phyloP scores from a whole-genome alignment of 768 basidiomycete genomes.

The Cystoderma amianthinum region DNA sequence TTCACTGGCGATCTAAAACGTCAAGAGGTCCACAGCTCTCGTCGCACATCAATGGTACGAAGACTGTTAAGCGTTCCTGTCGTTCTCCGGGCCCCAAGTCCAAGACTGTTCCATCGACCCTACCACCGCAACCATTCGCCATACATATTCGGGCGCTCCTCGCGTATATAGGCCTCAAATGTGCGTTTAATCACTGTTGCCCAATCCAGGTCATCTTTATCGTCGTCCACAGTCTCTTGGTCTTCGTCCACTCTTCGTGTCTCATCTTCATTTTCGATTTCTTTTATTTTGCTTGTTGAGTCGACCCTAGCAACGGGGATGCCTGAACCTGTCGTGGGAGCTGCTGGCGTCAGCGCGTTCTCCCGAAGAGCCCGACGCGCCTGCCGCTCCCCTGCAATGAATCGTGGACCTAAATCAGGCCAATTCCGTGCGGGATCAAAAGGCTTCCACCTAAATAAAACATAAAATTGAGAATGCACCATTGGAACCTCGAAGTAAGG shows the following conservation, averaged over 20 bases:
- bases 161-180: constrained; percentile 88
- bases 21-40: no score
- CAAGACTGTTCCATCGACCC: not conserved
- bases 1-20: no score
- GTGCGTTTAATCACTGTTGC: constrained; percentile 91
- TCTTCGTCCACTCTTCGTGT: not conserved
- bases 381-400: constrained; percentile 66
- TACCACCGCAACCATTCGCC: constrained; percentile 71
- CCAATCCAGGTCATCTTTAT: constrained; percentile 85
- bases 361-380: constrained; percentile 38
- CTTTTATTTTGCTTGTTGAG: not conserved
- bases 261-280: not conserved
- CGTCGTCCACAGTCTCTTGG: constrained; percentile 42
- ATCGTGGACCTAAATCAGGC: constrained; percentile 85
- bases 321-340: not conserved
- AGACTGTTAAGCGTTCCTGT: no score
- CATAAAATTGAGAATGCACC: constrained; percentile 1
- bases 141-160: constrained; percentile 93
- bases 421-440: constrained; percentile 92
- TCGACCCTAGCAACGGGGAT: not conserved
- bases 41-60: no score
- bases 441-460: constrained; percentile 71
- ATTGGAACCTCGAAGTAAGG: not conserved
- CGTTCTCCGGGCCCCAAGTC: no score
- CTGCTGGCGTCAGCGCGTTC: not conserved